phyloP scores from a whole-genome alignment of 306 rosid species.

The Castanea sativa region DNA sequence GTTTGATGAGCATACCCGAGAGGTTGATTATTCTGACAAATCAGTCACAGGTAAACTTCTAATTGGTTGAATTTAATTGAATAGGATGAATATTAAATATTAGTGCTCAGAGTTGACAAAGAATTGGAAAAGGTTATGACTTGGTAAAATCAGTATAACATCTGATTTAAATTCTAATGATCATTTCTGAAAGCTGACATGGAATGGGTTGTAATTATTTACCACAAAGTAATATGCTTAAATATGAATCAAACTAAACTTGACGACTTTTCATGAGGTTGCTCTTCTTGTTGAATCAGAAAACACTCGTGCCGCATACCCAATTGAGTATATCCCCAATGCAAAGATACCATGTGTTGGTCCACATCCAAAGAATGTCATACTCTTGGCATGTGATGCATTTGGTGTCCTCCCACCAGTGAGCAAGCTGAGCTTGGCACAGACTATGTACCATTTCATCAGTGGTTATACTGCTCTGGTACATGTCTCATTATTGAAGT shows the following conservation, averaged over 20 bases:
- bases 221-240: background rate
- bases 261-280: background rate
- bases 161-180: background rate
- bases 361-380: constrained; percentile 86
- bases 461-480: constrained; percentile 96
- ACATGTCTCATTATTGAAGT: background rate
- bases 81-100: background rate
- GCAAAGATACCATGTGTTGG: constrained; percentile 85
- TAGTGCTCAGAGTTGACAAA: background rate
- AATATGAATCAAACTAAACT: background rate
- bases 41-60: constrained; percentile 72
- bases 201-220: background rate
- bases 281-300: constrained; percentile 39
- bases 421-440: constrained; percentile 81
- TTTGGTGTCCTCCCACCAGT: constrained; percentile 97
- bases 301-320: constrained; percentile 89
- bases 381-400: constrained; percentile 89
- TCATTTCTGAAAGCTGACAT: background rate
- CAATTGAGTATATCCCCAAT: constrained; percentile 87
- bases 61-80: background rate
- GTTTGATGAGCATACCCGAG: constrained; percentile 78
- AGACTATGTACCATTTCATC: constrained; percentile 96
- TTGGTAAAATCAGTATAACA: background rate
- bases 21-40: constrained; percentile 75
- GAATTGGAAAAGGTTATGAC: background rate